Base-by-base conservation (phyloP, 805 yeast genomes). In the Candida broadrunensis region DNA sequence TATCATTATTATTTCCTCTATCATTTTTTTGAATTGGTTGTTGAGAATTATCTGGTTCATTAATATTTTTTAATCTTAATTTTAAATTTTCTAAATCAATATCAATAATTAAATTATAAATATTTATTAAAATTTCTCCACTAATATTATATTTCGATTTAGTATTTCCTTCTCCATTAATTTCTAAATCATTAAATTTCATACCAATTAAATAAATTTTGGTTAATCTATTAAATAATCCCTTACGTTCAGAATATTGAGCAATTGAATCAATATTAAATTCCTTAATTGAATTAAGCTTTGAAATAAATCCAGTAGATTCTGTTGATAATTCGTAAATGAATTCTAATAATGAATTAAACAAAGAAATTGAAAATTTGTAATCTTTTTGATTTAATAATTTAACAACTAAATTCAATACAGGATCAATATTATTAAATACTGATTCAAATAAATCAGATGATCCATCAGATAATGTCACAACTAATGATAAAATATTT, bases 401-500 rank as follows among this genome's bases (percentile, higher is more conserved):
- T 27, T 61, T 63, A 11, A 63, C 45, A 1, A 70, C 67, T 24
- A 74, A 65, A 2, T 50, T 51, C 30, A 73, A 53, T 1, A 75
- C 60, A 1, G 66, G 66, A 35, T 64, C 71, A 16, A 73, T 56
- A 32, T 57, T 61, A 5, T 68, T 66, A 37, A 79, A 71, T n/a
- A 85, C 73, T n/a, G 54, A 47, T 4, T 74, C 60, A 41, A 55
- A 69, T 26, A 70, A 52, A 23, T 68, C 80, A 18, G 79, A 82
- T 7, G 84, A 76, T 11, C 82, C 76, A 50, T 81, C 77, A 16
- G 83, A 78, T 36, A 89, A 67, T 1, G 84, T 84, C 15, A 82
- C 80, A 5, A 82, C 60, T 40, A 88, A 70, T 0, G 93, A 82
- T 24, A 88, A 54, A 17, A 88, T 54, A 55, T 88, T 88, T 49